Evolutionary conservation across 2,329 filamentous ascomycete genomes (phyloP), one percentile per base, ranked within the genome.

Genomic region (Diaporthe citrichinensis): DNA sequence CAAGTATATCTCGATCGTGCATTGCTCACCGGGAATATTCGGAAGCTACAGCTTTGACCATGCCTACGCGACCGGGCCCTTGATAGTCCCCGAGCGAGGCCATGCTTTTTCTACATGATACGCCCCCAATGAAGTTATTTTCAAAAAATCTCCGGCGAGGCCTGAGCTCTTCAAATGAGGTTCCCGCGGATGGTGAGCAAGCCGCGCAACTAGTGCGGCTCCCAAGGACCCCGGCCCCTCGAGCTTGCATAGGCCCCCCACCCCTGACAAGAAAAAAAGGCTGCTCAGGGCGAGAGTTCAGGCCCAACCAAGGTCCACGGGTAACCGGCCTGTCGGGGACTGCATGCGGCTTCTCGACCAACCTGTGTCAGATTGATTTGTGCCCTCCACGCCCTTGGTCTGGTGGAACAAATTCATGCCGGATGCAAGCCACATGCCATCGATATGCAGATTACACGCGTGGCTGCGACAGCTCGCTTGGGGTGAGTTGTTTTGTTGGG

Each of bases 311-410:
- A 55, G 65, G 49, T 39, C 65, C 65, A 69, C 65, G 34, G 65
- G 65, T 69, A 55, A 41, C 65, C 65, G 65, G 46, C n/a, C 65
- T 69, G 65, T 69, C 65, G 46, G 65, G 65, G 65, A 69, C 65
- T 69, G 65, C 65, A 68, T 69, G 36, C 49, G 17, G 31, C 49
- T 39, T 28, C 49, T 69, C 62, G 49, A 23, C 65, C 34, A 9
- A 55, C n/a, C 28, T 41, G 65, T 69, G 65, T 55, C 65, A 55
- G 65, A 55, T 69, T 55, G 34, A 69, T 69, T 53, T 69, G 34
- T 4, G 44, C 46, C 44, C 44, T 36, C 23, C 65, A 53, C n/a
- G 46, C 34, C 34, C 28, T 51, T 67, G 49, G 65, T 55, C 65
- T 69, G 65, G 65, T 69, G 65, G 46, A 55, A 69, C 65, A 41